Evolutionary conservation across 2,329 filamentous ascomycete genomes (phyloP), one percentile per base, ranked within the genome.

Genomic region (Grosmannia serpens): DNA sequence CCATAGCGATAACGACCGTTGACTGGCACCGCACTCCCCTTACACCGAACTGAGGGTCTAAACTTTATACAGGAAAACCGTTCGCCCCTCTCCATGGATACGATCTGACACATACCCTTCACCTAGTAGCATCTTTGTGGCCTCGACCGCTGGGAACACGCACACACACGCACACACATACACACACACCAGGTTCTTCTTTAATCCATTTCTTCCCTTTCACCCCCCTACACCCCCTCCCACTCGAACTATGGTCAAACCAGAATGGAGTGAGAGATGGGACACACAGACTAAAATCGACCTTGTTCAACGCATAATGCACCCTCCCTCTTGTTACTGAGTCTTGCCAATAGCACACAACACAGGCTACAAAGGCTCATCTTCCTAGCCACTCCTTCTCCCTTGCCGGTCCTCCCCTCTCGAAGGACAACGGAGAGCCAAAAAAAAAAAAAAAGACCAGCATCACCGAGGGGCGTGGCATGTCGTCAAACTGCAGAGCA

Each of bases 271-370:
- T 41, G 33, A 35, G 20, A 49, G 54, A 56, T 49, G 44, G 41
- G 41, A 55, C 53, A 27, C 53, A 35, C 54, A 49, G 54, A 49
- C 54, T 26, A 35, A 55, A 33, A 38, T 35, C 7, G 54, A 27
- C 27, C 20, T 24, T 56, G 27, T 56, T 56, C 41, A 26, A 56
- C 41, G 54, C 54, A 56, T 56, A 49, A 56, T 49, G 29, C 26
- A 49, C 27, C 54, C 29, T 56, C 15, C 41, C 26, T 56, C 35
- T 54, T 54, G 53, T 24, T 56, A 33, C 44, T 31, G 33, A 35
- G 24, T 56, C 44, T 49, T 17, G n/a, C 54, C 41, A 35, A 44
- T 54, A 26, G 24, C 35, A 26, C 5, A 1, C 54, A 49, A 17
- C 41, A 15, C 26, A 26, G 22, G 33, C 31, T 8, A 24, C 51